Evolutionary conservation across 441 rosid species (phyloP), one percentile per base, ranked within the genome.

Genomic region (Bruguiera hainesii): DNA sequence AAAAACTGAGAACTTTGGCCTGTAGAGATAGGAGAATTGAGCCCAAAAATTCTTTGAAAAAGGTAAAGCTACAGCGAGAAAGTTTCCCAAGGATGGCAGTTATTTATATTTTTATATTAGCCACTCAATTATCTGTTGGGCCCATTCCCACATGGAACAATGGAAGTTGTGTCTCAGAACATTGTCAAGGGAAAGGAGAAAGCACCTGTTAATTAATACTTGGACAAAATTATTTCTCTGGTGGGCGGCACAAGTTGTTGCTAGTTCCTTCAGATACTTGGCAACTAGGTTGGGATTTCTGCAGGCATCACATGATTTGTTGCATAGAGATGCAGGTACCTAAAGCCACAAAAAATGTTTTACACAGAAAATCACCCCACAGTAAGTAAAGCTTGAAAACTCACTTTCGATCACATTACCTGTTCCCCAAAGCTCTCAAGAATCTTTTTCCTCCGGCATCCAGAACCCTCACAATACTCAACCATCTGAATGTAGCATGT

Each of bases 381-480:
- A 28, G 10, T 16, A 55, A 13, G 4, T 10, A 13, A 4, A 42
- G 48, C 48, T 42, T 1, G 48, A 42, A 42, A 42, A 42, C 15
- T 42, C 48, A 42, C 48, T 11, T 31, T 25, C 23, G 33, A 35
- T 50, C 71, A 90, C 98, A 35, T 50, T 72, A 90, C 98, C 99
- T 89, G 85, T 79, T 91, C 98, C 60, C 98, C 98, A 77, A 95
- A 91, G 82, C 93, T 80, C 71, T 95, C 88, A 35, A 95, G 91
- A 77, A 94, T 82, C 74, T 82, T 94, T 82, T 83, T 86, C 78
- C 99, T 81, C 60, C 98, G 93, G 78, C 99, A 91, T 73, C 97
- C 96, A 73, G 95, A 78, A 80, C 84, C 80, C 81, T 89, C 99
- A 53, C 98, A 95, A 75, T 91, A 95, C 67, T 82, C 87, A 75